These are phyloP conservation scores for Phytopythium helicoides DNA, from an alignment of 352 stramenopile genomes.

Conservation along the genomic window DNA sequence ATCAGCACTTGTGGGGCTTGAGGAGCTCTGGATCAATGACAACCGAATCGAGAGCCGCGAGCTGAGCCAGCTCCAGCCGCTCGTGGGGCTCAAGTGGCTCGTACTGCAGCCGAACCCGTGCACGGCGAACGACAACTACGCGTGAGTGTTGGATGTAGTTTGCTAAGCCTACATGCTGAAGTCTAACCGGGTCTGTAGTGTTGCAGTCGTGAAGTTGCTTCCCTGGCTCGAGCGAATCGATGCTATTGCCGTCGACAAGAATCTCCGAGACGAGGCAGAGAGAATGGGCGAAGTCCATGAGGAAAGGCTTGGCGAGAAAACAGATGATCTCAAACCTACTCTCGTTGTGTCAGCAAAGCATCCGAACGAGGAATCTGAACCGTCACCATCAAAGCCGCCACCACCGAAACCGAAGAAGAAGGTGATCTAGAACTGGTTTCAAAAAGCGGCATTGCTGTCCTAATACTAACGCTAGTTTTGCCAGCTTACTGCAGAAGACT, in stretches of 20 bases:
- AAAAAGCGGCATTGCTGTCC: too few species aligned
- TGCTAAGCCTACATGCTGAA: not conserved
- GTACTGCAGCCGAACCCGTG: slow-evolving; percentile 73
- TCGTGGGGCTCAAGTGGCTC: slow-evolving; percentile 43
- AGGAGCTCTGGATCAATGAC: slow-evolving; percentile 60
- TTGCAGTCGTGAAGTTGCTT: slow-evolving; percentile 30
- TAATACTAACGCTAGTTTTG: too few species aligned
- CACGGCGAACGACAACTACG: slow-evolving; percentile 42
- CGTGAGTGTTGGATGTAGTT: slow-evolving; percentile 20
- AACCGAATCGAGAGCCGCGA: slow-evolving; percentile 54
- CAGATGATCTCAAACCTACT: not conserved
- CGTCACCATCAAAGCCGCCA: too few species aligned
- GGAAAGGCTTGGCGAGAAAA: not conserved
- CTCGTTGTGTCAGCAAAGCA: not conserved
- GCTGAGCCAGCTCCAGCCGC: slow-evolving; percentile 40
- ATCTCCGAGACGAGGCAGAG: slow-evolving; percentile 20
- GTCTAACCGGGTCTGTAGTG: slow-evolving; percentile 9
- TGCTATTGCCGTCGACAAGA: slow-evolving; percentile 35
- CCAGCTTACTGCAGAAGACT: slow-evolving; percentile 50
- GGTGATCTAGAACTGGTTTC: too few species aligned
- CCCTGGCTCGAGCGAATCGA: slow-evolving; percentile 58
- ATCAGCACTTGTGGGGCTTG: slow-evolving; percentile 18
- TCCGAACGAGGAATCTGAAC: too few species aligned
- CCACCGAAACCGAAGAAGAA: too few species aligned
- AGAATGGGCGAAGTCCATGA: not conserved